phyloP scores from a whole-genome alignment of 148 eudicot genomes.

The Rhododendron mucronatum region DNA sequence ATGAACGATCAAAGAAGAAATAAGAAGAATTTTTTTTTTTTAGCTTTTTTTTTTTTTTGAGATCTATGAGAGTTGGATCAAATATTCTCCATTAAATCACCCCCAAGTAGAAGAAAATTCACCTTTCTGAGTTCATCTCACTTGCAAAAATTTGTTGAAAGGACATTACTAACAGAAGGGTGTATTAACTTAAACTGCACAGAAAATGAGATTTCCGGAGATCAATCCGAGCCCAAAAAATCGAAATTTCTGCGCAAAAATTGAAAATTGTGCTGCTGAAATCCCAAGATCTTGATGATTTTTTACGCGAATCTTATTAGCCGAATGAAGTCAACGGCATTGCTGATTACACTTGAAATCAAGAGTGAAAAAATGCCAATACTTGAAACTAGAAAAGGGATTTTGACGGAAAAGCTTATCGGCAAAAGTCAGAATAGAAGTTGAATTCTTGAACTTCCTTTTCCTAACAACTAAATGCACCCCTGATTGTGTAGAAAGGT shows the following conservation, averaged over 20 bases:
- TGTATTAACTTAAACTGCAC: background rate
- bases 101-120: background rate
- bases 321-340: background rate
- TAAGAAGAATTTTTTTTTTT: background rate
- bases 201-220: background rate
- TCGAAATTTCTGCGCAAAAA: background rate
- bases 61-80: constrained; percentile 14
- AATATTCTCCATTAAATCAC: constrained; percentile 14
- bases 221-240: background rate
- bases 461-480: too few relatives aligned
- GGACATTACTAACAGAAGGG: background rate
- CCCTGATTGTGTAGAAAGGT: too few relatives aligned
- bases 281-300: background rate
- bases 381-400: background rate
- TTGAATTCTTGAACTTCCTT: too few relatives aligned
- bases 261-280: background rate
- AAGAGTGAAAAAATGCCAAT: background rate
- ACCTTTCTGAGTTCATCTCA: constrained; percentile 8
- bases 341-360: background rate
- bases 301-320: background rate
- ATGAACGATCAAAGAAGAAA: background rate
- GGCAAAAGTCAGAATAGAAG: too few relatives aligned
- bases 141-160: too few relatives aligned
- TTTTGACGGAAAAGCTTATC: too few relatives aligned
- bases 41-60: background rate